Conservation (phyloP, 169 alveolate genomes). For the Cryptosporidium ubiquitum region DNA sequence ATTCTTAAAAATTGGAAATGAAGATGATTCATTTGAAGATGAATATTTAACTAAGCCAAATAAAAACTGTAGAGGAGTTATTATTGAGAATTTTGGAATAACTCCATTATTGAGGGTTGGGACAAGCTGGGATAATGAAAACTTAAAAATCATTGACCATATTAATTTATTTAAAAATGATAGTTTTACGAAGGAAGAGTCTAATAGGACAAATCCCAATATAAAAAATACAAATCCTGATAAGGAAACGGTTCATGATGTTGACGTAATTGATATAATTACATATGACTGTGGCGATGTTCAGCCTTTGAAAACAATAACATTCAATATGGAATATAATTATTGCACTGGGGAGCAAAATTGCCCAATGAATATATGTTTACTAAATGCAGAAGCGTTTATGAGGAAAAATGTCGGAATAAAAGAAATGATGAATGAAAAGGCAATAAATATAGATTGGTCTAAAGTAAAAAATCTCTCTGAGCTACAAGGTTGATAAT, state of each 20-base stretch:
- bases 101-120: conserved; percentile 48
- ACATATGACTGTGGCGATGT: background rate
- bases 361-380: background rate
- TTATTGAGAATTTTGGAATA: conserved; percentile 33
- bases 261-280: background rate
- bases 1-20: background rate
- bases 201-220: background rate
- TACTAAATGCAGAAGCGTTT: conserved; percentile 42
- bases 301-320: background rate
- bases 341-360: background rate
- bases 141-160: background rate
- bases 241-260: background rate
- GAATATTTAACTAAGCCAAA: background rate
- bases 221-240: background rate
- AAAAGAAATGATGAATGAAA: conserved; percentile 35
- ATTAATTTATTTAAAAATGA: background rate
- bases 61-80: background rate
- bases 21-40: background rate
- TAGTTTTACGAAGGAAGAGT: background rate
- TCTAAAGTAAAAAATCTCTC: conserved; percentile 12
- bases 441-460: conserved; percentile 52
- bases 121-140: conserved; percentile 43
- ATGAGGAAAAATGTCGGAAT: conserved; percentile 45
- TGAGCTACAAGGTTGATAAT: background rate
- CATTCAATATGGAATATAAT: conserved; percentile 12